These are phyloP conservation scores for Penicillium verrucosum DNA, from an alignment of 2,329 filamentous ascomycete species.

Conservation along the genomic window DNA sequence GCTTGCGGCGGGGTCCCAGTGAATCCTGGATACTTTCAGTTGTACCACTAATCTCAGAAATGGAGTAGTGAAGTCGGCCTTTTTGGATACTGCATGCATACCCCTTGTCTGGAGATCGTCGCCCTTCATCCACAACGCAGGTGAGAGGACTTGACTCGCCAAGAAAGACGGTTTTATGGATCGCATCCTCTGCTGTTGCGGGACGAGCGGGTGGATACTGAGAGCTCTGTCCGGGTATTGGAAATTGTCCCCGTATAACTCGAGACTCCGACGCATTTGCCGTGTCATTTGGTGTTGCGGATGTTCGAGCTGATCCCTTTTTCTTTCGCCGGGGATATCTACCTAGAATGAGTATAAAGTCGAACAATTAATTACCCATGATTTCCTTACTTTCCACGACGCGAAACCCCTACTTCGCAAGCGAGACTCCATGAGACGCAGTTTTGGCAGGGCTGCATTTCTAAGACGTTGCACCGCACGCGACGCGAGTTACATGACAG, in stretches of 20 bases:
- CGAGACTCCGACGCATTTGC: not conserved
- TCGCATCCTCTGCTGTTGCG: slow-evolving; percentile 3
- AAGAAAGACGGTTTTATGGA: slow-evolving; percentile 41
- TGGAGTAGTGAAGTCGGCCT: slow-evolving; percentile 38
- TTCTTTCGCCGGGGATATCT: slow-evolving; percentile 24
- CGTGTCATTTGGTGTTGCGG: not conserved
- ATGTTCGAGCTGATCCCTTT: slow-evolving; percentile 4
- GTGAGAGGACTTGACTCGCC: slow-evolving; percentile 50
- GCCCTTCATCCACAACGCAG: slow-evolving; percentile 47
- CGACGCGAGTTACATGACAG: slow-evolving; percentile 45
- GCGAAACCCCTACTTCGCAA: slow-evolving; percentile 44
- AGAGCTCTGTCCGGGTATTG: not conserved
- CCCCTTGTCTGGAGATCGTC: slow-evolving; percentile 27
- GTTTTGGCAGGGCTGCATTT: slow-evolving; percentile 44
- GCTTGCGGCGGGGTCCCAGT: slow-evolving; percentile 26
- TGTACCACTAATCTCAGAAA: slow-evolving; percentile 23
- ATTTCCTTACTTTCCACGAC: slow-evolving; percentile 42
- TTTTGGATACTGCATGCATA: slow-evolving; percentile 34
- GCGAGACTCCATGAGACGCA: slow-evolving; percentile 37
- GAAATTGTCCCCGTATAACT: not conserved
- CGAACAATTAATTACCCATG: slow-evolving; percentile 1
- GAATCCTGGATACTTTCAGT: slow-evolving; percentile 18
- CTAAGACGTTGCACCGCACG: slow-evolving; percentile 48
- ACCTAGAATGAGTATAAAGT: not conserved
- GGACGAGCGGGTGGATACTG: slow-evolving; percentile 11